These are phyloP conservation scores for Prunus armeniaca DNA, from an alignment of 306 rosid species.

Conservation along the genomic window DNA sequence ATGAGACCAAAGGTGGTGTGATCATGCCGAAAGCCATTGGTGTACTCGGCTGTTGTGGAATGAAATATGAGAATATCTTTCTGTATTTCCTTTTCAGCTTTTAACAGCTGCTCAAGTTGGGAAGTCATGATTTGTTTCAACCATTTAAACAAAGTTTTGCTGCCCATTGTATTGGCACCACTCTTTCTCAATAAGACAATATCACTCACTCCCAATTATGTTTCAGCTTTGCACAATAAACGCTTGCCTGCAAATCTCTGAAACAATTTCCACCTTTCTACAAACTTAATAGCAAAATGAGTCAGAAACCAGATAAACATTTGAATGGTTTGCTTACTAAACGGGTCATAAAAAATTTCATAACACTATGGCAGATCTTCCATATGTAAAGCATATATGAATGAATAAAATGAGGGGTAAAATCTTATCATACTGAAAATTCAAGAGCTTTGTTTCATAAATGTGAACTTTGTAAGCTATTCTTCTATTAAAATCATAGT, in stretches of 20 bases:
- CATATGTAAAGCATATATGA: no score
- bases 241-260: background rate
- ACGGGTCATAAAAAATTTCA: no score
- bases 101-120: conserved; percentile 60
- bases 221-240: background rate
- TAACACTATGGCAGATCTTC: no score
- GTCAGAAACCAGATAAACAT: no score
- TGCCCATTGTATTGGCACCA: conserved; percentile 39
- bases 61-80: conserved; percentile 66
- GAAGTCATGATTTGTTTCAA: conserved; percentile 52
- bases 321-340: no score
- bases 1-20: conserved; percentile 60
- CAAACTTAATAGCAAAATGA: no score
- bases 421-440: no score
- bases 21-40: conserved; percentile 78
- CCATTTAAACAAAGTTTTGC: conserved; percentile 67
- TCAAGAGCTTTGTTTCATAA: no score
- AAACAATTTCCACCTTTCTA: background rate
- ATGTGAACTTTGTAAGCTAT: no score
- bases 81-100: conserved; percentile 58
- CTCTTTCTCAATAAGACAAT: background rate
- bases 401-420: no score
- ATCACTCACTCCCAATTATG: background rate
- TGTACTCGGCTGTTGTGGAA: conserved; percentile 69
- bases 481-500: no score